phyloP scores from a whole-genome alignment of 2,329 filamentous ascomycete genomes.

The Calonectria naviculata region DNA sequence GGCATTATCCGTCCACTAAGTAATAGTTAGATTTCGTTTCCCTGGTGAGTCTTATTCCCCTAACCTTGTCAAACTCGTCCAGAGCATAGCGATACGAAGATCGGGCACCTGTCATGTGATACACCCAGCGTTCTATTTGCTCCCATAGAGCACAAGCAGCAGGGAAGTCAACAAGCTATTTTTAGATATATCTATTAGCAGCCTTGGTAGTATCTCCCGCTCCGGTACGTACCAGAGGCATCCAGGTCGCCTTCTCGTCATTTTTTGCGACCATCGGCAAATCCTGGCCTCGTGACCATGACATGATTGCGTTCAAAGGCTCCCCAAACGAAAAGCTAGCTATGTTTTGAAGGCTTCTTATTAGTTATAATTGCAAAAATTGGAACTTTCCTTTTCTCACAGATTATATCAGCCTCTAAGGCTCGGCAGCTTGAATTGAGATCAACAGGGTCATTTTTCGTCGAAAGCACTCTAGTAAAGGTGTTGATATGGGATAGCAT shows the following conservation, averaged over 20 bases:
- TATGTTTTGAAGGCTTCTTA: background rate
- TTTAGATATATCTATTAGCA: background rate
- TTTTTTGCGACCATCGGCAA: constrained; percentile 41
- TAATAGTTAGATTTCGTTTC: background rate
- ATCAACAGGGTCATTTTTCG: background rate
- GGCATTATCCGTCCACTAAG: background rate
- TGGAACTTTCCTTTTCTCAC: background rate
- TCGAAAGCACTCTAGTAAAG: constrained; percentile 21
- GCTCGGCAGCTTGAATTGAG: constrained; percentile 10
- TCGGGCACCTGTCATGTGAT: background rate
- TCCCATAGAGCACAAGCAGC: constrained; percentile 17
- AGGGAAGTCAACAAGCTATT: constrained; percentile 24
- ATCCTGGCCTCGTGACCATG: constrained; percentile 34
- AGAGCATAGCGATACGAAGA: constrained; percentile 18
- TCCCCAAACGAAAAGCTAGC: constrained; percentile 42
- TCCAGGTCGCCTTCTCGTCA: constrained; percentile 42
- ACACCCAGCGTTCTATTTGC: background rate
- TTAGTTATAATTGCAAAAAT: background rate
- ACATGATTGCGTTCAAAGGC: constrained; percentile 31
- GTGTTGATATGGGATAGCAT: constrained; percentile 34
- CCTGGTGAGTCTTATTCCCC: background rate
- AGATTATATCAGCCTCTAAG: constrained; percentile 32
- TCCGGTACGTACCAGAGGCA: constrained; percentile 36
- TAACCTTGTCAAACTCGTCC: constrained; percentile 19
- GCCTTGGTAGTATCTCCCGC: background rate